Base-by-base conservation (phyloP, 1,284 basidiomycete species). In the Kwoniella shivajii region DNA sequence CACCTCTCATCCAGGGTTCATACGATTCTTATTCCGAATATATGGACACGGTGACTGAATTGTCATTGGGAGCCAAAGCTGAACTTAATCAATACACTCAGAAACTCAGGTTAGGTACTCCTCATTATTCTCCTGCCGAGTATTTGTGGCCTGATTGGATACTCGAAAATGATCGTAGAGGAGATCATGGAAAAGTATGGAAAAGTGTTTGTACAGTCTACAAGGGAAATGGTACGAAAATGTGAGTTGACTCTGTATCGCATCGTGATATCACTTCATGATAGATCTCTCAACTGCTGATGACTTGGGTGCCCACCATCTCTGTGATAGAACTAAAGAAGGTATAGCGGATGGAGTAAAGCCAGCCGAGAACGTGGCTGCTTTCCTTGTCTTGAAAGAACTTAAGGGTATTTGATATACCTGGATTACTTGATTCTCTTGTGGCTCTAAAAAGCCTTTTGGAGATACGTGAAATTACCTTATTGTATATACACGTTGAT, bases 1-100 rank as follows among this genome's bases (percentile, higher is more conserved):
- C 57, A 1, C 68, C 72, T 0, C 43, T 76, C 20, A 70, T 71
- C 1, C 34, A 64, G 13, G 41, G n/a, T 9, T 18, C 44, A 5
- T n/a, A n/a, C n/a, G 26, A 46, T 18, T n/a, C 45, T 20, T 30
- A 20, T 4, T 27, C 18, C 24, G 18, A 22, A 14, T 20, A 37
- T 22, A 11, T 27, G n/a, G 50, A 41, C 11, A 18, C 27, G 7
- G 22, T 51, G 20, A 31, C 36, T 22, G 44, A 47, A 24, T n/a
- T 47, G 11, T 39, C 44, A 11, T 36, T 30, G 29, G 52, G 44
- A 22, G 24, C 34, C n/a, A 54, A 54, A 38, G 24, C 34, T 6
- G 52, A 54, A 26, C 33, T 54, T 13, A 37, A 54, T 27, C 29
- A 30, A 6, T 33, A n/a, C 24, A 29, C 34, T 30, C 33, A 39